Evolutionary conservation across 2,329 filamentous ascomycete species (phyloP).

Genomic region (Fusarium compactum): DNA sequence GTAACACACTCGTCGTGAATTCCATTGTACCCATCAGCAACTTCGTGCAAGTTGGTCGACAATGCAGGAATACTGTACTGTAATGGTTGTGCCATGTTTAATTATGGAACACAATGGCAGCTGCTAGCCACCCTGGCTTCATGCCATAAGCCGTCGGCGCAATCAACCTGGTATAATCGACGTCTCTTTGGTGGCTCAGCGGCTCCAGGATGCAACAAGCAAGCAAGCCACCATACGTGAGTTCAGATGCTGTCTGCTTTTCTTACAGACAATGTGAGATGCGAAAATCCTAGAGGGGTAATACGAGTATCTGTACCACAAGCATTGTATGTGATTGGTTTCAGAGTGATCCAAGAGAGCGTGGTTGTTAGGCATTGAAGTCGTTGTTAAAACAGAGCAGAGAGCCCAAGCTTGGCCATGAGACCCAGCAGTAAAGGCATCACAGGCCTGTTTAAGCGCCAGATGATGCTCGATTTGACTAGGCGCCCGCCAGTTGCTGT

Average conservation of each 20-base stretch:
- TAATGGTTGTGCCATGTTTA: not conserved
- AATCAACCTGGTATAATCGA: constrained; percentile 36
- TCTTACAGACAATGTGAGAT: not conserved
- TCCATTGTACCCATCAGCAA: not conserved
- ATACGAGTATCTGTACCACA: constrained; percentile 1
- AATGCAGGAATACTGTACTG: not conserved
- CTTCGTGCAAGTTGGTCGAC: not conserved
- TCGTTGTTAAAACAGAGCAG: not conserved
- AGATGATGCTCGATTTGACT: constrained; percentile 24
- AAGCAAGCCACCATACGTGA: constrained; percentile 18
- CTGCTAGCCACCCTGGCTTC: not conserved
- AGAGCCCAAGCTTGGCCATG: constrained; percentile 3
- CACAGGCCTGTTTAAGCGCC: constrained; percentile 29
- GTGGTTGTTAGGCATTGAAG: constrained; percentile 3
- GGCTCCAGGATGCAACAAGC: not conserved
- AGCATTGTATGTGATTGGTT: constrained; percentile 20
- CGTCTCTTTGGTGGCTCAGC: constrained; percentile 44
- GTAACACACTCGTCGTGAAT: not conserved
- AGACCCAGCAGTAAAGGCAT: constrained; percentile 4
- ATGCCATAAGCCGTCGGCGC: constrained; percentile 15
- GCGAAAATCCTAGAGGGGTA: not conserved
- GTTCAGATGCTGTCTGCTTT: not conserved
- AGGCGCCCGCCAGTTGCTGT: constrained; percentile 25
- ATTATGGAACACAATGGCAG: not conserved
- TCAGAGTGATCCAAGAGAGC: constrained; percentile 7